Percentiles rank a stretch among this genome's conserved stretches.
Conservation (phyloP, 1,139 yeast species). For the Sugiyamaella neomexicana region DNA sequence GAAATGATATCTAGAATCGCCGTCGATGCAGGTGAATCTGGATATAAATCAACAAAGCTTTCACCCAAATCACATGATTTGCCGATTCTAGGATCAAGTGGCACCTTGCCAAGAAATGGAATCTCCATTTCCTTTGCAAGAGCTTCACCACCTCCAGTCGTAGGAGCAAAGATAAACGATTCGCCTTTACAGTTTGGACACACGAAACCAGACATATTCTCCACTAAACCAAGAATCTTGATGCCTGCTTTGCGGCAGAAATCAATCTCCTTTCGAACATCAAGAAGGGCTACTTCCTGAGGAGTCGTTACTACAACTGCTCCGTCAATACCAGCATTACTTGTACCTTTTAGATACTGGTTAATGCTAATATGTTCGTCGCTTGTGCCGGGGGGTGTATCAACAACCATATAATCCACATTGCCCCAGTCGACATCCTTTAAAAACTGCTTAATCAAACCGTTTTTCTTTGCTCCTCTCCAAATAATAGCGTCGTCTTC, state of each 20-base stretch:
- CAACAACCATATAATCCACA: constrained; percentile 84
- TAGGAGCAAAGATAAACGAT: constrained; percentile 86
- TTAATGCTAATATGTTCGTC: constrained; percentile 95
- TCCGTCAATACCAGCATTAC: constrained; percentile 67
- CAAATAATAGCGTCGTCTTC: constrained; percentile 93
- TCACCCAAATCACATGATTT: constrained; percentile 86
- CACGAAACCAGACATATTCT: constrained; percentile 97
- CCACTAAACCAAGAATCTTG: constrained; percentile 83
- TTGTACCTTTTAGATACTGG: constrained; percentile 81
- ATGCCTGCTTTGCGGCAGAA: constrained; percentile 91
- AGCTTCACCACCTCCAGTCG: constrained; percentile 93
- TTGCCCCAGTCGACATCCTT: constrained; percentile 97
- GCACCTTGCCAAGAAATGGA: constrained; percentile 86
- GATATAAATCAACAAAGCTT: constrained; percentile 71
- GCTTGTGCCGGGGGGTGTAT: constrained; percentile 98
- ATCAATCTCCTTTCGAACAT: constrained; percentile 93
- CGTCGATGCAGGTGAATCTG: constrained; percentile 90
- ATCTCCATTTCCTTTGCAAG: constrained; percentile 76
- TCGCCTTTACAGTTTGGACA: constrained; percentile 93
- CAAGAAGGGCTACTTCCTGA: constrained; percentile 92
- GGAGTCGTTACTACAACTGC: constrained; percentile 96
- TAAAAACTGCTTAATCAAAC: constrained; percentile 87
- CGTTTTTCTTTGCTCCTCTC: constrained; percentile 95
- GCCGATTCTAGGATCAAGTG: constrained; percentile 94
- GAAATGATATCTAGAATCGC: constrained; percentile 80